A percentile compares a stretch with the other conserved stretches of the same genome.
These are phyloP conservation scores for Tylopilus sp. DNA, from an alignment of 768 basidiomycete genomes.

Conservation along the genomic window DNA sequence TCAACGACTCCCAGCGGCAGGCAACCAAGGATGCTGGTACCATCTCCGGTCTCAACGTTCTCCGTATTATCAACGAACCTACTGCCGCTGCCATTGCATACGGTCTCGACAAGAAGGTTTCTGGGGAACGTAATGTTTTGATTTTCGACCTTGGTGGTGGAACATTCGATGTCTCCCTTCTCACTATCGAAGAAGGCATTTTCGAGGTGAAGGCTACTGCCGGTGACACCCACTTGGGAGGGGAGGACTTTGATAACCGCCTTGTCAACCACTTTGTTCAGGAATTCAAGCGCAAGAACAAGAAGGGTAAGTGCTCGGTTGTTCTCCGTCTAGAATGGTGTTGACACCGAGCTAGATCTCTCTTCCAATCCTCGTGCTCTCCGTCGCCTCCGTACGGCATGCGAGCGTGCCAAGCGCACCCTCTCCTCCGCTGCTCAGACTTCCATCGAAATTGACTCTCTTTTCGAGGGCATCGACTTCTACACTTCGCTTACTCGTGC, in stretches of 20 bases:
- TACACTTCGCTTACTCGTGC: constrained; percentile 98
- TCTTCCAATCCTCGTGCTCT: constrained; percentile 92
- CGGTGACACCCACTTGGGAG: constrained; percentile 97
- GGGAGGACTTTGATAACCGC: constrained; percentile 97
- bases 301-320: constrained; percentile 61
- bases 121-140: constrained; percentile 89
- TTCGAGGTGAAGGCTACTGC: constrained; percentile 98
- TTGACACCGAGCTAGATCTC: constrained; percentile 52
- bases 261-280: constrained; percentile 96
- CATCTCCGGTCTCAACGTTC: constrained; percentile 91
- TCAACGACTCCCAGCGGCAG: constrained; percentile 98
- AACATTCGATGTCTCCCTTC: constrained; percentile 95
- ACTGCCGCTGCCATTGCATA: constrained; percentile 98
- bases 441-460: constrained; percentile 96
- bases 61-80: constrained; percentile 99
- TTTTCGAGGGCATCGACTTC: constrained; percentile 97
- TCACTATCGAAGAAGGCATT: constrained; percentile 96
- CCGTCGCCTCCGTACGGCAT: constrained; percentile 95
- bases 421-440: constrained; percentile 96
- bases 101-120: constrained; percentile 93
- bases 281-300: constrained; percentile 97
- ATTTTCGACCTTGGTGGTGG: constrained; percentile 99
- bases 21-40: constrained; percentile 97
- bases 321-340: background rate
- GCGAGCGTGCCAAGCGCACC: constrained; percentile 98